Percentiles rank a stretch among this genome's conserved stretches.
Conservation (phyloP, 352 stramenopile genomes). For the Pythium aquatile region DNA sequence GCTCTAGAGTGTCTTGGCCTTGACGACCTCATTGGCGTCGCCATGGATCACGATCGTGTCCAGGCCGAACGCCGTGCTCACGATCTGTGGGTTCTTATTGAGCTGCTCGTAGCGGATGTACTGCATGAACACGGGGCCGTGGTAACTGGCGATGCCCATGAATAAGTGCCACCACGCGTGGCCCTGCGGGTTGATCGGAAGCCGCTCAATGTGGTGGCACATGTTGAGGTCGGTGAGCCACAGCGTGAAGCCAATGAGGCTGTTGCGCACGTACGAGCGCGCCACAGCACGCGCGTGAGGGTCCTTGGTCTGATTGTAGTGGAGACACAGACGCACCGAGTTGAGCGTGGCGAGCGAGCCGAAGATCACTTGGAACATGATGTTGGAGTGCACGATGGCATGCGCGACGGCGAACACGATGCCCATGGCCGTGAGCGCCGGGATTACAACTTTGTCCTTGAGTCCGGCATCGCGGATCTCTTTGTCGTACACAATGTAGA, state of each 20-base stretch:
- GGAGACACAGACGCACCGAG: constrained; percentile 40
- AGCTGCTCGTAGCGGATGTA: constrained; percentile 77
- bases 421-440: constrained; percentile 44
- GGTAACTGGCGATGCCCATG: constrained; percentile 74
- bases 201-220: constrained; percentile 45
- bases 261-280: constrained; percentile 53
- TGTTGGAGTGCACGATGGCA: constrained; percentile 70
- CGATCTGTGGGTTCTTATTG: constrained; percentile 50
- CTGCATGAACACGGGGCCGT: constrained; percentile 80
- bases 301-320: constrained; percentile 56
- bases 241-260: constrained; percentile 56
- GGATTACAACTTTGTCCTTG: constrained; percentile 37
- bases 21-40: background rate
- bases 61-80: constrained; percentile 40
- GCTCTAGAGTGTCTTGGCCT: constrained; percentile 16
- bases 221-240: constrained; percentile 80
- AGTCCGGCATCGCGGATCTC: constrained; percentile 51
- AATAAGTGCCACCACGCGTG: constrained; percentile 85
- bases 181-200: constrained; percentile 69
- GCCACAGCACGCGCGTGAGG: constrained; percentile 48
- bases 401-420: constrained; percentile 62
- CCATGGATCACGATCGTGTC: constrained; percentile 54
- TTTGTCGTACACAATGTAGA: constrained; percentile 79
- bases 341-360: constrained; percentile 45
- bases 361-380: constrained; percentile 73